phyloP scores from a whole-genome alignment of 1,139 yeast genomes.

The Debaryomyces coudertii region DNA sequence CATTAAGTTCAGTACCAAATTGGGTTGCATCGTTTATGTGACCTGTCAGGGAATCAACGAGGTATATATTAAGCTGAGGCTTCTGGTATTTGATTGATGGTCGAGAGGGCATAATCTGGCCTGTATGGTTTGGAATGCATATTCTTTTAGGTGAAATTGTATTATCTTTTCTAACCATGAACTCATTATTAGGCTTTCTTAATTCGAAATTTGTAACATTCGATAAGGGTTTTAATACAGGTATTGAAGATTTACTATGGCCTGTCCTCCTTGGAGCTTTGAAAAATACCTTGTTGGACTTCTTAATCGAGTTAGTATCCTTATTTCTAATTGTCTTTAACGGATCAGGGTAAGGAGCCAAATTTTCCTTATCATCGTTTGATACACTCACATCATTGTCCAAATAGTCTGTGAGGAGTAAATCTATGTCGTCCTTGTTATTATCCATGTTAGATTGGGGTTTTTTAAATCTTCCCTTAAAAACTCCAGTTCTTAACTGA shows the following conservation, averaged over 20 bases:
- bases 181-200: conserved; percentile 15
- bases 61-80: conserved; percentile 40
- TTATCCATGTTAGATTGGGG: conserved; percentile 18
- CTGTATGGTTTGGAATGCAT: conserved; percentile 47
- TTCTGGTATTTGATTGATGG: conserved; percentile 45
- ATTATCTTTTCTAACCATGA: conserved; percentile 16
- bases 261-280: conserved; percentile 24
- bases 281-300: conserved; percentile 27
- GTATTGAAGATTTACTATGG: conserved; percentile 25
- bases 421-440: conserved; percentile 31
- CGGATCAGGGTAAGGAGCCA: conserved; percentile 32
- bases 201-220: conserved; percentile 26
- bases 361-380: conserved; percentile 41
- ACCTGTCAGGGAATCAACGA: conserved; percentile 73
- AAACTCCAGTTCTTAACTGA: conserved; percentile 49
- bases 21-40: conserved; percentile 69
- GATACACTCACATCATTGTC: conserved; percentile 10
- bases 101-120: conserved; percentile 28
- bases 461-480: conserved; percentile 39
- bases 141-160: conserved; percentile 38
- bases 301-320: conserved; percentile 24
- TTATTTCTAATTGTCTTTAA: conserved; percentile 25
- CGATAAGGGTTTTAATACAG: conserved; percentile 35
- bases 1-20: conserved; percentile 74
- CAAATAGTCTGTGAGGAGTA: conserved; percentile 32